These are phyloP conservation scores for Yamadazyma mexicana DNA, from an alignment of 1,139 yeast genomes.

Conservation along the genomic window DNA sequence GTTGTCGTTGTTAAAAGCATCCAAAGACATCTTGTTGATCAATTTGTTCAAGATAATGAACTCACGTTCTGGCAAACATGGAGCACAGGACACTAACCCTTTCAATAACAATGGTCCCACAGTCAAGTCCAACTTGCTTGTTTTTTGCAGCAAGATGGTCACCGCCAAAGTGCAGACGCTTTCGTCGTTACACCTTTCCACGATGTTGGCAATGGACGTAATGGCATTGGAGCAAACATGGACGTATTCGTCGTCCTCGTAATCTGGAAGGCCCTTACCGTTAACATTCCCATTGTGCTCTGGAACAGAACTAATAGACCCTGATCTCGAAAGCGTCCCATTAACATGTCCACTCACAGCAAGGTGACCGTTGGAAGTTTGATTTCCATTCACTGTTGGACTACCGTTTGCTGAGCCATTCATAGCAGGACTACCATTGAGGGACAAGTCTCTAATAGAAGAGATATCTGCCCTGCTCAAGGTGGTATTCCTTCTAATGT, in stretches of 20 bases:
- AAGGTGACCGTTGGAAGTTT: constrained; percentile 1
- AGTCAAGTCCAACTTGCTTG: constrained; percentile 42
- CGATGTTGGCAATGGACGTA: constrained; percentile 69
- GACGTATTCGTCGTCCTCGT: constrained; percentile 31
- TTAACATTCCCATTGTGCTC: constrained; percentile 6
- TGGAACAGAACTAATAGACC: constrained; percentile 10
- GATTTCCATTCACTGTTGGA: too few species aligned
- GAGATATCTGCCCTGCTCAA: constrained; percentile 18
- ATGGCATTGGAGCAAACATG: constrained; percentile 61
- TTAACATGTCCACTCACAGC: background rate
- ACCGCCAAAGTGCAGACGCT: constrained; percentile 79
- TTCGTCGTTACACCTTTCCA: constrained; percentile 68
- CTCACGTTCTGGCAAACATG: constrained; percentile 58
- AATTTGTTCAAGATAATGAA: constrained; percentile 54
- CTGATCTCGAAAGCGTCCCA: constrained; percentile 8
- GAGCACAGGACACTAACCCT: constrained; percentile 62
- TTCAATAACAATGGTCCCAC: constrained; percentile 47
- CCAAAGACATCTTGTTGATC: constrained; percentile 39
- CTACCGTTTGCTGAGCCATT: constrained; percentile 1
- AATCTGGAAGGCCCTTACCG: constrained; percentile 15
- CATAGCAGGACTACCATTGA: constrained; percentile 2
- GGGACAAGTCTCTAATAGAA: constrained; percentile 17
- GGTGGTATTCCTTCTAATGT: constrained; percentile 26
- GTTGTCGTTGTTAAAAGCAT: constrained; percentile 34
- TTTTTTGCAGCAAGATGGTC: constrained; percentile 81